phyloP scores from a whole-genome alignment of 805 yeast species.

The Nakazawaea wickerhamii region DNA sequence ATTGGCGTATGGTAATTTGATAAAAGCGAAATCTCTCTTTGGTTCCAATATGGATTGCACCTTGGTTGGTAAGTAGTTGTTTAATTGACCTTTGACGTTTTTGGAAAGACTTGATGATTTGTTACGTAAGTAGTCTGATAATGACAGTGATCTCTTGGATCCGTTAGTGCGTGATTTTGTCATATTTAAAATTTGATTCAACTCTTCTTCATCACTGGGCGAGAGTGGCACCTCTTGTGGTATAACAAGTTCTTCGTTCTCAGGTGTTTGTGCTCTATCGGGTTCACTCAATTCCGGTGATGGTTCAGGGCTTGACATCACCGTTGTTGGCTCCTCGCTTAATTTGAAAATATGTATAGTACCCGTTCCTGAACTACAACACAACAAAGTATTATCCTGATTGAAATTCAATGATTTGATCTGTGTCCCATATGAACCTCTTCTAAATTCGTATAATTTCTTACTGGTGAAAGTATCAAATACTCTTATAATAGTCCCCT shows the following conservation, averaged over 20 bases:
- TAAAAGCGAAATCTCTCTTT: constrained; percentile 83
- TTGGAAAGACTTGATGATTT: constrained; percentile 13
- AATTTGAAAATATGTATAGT: constrained; percentile 88
- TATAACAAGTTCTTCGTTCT: constrained; percentile 18
- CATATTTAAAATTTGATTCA: constrained; percentile 10
- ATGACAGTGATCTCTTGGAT: constrained; percentile 4
- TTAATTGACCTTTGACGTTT: constrained; percentile 15
- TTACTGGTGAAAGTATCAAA: constrained; percentile 64
- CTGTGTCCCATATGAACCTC: constrained; percentile 82
- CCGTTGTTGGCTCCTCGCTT: constrained; percentile 29
- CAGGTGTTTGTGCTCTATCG: too few species aligned
- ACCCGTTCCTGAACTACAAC: constrained; percentile 85
- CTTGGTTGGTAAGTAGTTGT: constrained; percentile 60
- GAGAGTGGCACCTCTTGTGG: constrained; percentile 6
- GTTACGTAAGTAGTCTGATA: constrained; percentile 21
- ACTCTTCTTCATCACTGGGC: constrained; percentile 7
- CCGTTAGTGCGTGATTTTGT: constrained; percentile 3
- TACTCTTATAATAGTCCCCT: constrained; percentile 86
- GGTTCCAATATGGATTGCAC: constrained; percentile 85
- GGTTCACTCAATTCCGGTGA: constrained; percentile 25
- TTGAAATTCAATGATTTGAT: constrained; percentile 77
- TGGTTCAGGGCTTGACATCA: background rate
- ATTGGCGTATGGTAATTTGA: constrained; percentile 57
- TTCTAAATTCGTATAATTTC: constrained; percentile 64
- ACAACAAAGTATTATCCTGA: constrained; percentile 57